These are phyloP conservation scores for Salvia hispanica DNA, from an alignment of 257 asterid genomes.

Conservation along the genomic window DNA sequence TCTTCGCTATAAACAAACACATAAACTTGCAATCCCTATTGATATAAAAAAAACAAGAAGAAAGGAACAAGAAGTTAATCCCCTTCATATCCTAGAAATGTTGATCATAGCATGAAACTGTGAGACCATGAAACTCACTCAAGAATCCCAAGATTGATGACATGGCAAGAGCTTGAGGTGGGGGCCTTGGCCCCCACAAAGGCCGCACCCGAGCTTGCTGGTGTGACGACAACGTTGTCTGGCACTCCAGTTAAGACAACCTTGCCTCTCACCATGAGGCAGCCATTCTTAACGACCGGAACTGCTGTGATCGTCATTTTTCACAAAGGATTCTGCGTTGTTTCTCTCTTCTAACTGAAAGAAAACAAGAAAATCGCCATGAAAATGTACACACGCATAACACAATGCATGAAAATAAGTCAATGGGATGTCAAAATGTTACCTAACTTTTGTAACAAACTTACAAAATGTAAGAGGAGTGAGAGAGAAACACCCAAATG, in stretches of 20 bases:
- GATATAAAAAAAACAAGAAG: too few relatives aligned
- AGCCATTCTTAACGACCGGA: conserved; percentile 50
- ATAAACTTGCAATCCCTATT: conserved; percentile 52
- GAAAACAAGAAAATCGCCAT: conserved; percentile 11
- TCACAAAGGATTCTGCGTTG: not conserved
- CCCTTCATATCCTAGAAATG: not conserved
- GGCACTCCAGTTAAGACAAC: conserved; percentile 50
- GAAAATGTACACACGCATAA: not conserved
- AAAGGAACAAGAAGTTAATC: not conserved
- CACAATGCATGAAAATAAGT: conserved; percentile 14
- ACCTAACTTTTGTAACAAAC: conserved; percentile 28
- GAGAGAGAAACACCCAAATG: conserved; percentile 20
- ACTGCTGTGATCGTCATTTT: conserved; percentile 57
- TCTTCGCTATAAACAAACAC: conserved; percentile 56
- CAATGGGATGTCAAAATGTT: conserved; percentile 6
- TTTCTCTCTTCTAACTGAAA: conserved; percentile 24
- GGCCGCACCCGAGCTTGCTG: conserved; percentile 48
- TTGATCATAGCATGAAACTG: not conserved
- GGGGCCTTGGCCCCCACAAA: conserved; percentile 51
- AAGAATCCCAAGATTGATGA: conserved; percentile 59
- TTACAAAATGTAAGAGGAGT: conserved; percentile 19
- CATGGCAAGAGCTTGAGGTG: conserved; percentile 42
- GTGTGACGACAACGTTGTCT: conserved; percentile 42
- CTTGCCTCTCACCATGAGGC: conserved; percentile 57
- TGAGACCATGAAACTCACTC: conserved; percentile 35